A percentile compares a stretch with the other conserved stretches of the same genome.
These are phyloP conservation scores for Durusdinium trenchii DNA, from an alignment of 73 alveolate species.

Conservation along the genomic window DNA sequence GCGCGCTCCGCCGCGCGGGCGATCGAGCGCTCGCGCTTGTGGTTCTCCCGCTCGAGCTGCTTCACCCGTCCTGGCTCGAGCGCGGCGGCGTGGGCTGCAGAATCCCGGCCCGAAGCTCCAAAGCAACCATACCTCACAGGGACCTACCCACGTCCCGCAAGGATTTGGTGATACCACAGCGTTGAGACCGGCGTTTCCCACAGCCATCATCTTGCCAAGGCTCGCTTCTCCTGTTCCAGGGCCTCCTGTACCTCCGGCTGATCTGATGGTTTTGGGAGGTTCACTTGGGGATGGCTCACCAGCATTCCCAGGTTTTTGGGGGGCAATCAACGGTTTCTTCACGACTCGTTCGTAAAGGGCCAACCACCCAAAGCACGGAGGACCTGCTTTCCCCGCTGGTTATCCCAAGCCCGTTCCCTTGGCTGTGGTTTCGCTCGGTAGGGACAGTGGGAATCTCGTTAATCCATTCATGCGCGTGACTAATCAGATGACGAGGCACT, in stretches of 20 bases:
- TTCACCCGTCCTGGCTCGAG: constrained; percentile 39
- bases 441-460: too few relatives aligned
- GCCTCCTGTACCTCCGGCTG: constrained; percentile 48
- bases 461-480: too few relatives aligned
- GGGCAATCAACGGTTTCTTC: too few relatives aligned
- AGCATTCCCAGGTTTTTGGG: too few relatives aligned
- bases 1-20: constrained; percentile 89
- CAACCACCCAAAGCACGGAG: too few relatives aligned
- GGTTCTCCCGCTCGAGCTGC: constrained; percentile 58
- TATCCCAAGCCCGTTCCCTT: too few relatives aligned
- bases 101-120: background rate
- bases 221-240: constrained; percentile 65
- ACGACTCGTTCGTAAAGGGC: too few relatives aligned
- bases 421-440: too few relatives aligned
- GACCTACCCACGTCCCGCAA: background rate
- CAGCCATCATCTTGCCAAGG: background rate
- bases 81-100: background rate
- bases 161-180: too few relatives aligned
- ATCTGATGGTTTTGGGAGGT: background rate
- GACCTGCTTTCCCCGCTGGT: too few relatives aligned
- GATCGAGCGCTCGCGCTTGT: constrained; percentile 81
- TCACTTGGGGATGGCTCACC: background rate
- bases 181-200: background rate
- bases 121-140: background rate
- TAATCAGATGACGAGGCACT: too few relatives aligned